Evolutionary conservation across 2,329 filamentous ascomycete genomes (phyloP).

Genomic region (Exophiala oligosperma): DNA sequence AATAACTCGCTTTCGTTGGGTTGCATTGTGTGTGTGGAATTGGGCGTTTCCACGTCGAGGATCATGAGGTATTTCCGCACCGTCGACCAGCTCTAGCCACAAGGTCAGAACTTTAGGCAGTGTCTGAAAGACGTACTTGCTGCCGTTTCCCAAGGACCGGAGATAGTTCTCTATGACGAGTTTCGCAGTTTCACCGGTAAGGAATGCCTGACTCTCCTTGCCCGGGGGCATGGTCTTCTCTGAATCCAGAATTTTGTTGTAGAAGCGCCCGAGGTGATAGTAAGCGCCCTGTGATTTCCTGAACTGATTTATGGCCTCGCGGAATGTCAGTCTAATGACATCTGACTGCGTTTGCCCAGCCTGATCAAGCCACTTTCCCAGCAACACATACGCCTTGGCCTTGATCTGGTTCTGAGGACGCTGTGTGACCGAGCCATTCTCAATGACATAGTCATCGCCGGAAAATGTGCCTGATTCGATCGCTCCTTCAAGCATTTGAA

Average conservation of each 20-base stretch:
- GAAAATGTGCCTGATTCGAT: conserved; percentile 80
- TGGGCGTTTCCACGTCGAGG: conserved; percentile 49
- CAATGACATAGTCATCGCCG: conserved; percentile 41
- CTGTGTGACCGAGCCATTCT: conserved; percentile 37
- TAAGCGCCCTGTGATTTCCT: conserved; percentile 88
- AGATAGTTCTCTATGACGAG: conserved; percentile 93
- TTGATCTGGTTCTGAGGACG: conserved; percentile 53
- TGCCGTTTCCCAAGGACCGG: conserved; percentile 80
- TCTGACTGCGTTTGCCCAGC: conserved; percentile 90
- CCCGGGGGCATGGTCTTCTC: conserved; percentile 74
- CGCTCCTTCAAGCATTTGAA: conserved; percentile 83
- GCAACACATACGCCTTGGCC: conserved; percentile 75
- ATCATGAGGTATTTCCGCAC: conserved; percentile 63
- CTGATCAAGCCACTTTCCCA: conserved; percentile 94
- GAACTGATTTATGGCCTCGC: conserved; percentile 61
- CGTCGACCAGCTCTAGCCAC: conserved; percentile 87
- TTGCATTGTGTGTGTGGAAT: conserved; percentile 49
- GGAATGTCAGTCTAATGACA: conserved; percentile 77
- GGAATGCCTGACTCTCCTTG: conserved; percentile 73
- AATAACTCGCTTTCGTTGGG: conserved; percentile 63
- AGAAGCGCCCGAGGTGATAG: conserved; percentile 94
- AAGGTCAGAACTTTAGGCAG: conserved; percentile 87
- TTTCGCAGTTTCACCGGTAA: conserved; percentile 81
- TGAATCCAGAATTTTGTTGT: conserved; percentile 91
- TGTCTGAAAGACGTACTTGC: conserved; percentile 95